Percentiles rank a stretch among this genome's conserved stretches.
Conservation (phyloP, 805 yeast genomes). For the Candida gorgasii region DNA sequence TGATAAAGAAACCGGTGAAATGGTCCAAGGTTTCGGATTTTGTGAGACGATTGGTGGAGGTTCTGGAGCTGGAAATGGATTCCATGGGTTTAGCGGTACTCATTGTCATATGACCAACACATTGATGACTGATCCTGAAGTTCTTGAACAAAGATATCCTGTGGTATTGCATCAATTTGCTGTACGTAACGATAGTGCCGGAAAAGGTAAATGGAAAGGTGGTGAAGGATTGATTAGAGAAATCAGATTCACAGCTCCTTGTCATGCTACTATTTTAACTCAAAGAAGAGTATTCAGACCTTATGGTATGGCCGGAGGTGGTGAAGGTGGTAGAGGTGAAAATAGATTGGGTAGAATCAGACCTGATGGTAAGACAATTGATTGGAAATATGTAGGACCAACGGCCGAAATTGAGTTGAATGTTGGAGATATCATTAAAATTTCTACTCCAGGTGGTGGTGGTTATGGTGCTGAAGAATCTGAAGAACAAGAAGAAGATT, state of each 20-base stretch:
- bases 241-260: constrained; percentile 19
- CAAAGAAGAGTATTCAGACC: constrained; percentile 24
- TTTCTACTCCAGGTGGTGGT: constrained; percentile 86
- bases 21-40: constrained; percentile 19
- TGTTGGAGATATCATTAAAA: constrained; percentile 65
- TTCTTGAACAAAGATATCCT: constrained; percentile 23
- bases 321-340: constrained; percentile 38
- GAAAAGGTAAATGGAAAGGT: constrained; percentile 22
- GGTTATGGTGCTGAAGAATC: constrained; percentile 56
- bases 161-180: constrained; percentile 17
- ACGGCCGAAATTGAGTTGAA: constrained; percentile 65
- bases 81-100: constrained; percentile 32
- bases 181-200: constrained; percentile 21
- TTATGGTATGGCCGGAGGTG: constrained; percentile 32
- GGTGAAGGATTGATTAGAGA: constrained; percentile 25
- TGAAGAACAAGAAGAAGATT: background rate
- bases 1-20: constrained; percentile 14
- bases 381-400: constrained; percentile 41
- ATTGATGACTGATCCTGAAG: constrained; percentile 25
- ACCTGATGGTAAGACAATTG: constrained; percentile 19
- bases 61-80: constrained; percentile 22
- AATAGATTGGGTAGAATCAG: constrained; percentile 31
- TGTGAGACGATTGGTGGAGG: constrained; percentile 23
- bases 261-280: constrained; percentile 22
- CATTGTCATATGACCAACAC: constrained; percentile 48